Base-by-base conservation (phyloP, 495 filamentous ascomycete genomes). In the Xylaria nigripes region DNA sequence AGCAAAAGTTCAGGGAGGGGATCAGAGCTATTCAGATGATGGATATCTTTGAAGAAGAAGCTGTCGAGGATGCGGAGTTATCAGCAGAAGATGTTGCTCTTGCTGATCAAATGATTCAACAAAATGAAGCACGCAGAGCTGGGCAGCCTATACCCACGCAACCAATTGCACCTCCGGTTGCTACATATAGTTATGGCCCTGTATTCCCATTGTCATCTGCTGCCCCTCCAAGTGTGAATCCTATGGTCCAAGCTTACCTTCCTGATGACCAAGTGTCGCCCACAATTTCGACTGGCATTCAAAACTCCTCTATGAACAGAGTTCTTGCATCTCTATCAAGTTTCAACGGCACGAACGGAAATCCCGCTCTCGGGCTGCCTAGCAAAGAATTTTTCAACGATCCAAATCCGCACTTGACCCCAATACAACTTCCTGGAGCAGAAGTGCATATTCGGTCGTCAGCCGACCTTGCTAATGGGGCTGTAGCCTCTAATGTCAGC, bases 41-140 rank as follows among this genome's bases (percentile, higher is more conserved):
- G 23, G 72, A 77, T 32, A 68, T 71, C 0, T 76, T 75, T 30
- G 73, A 76, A 46, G 70, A 66, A 46, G 75, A 77, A 54, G 73
- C 72, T 38, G 24, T 61, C 5, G 61, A 58, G 18, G 67, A 65
- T 40, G 54, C 51, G 16, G 65, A 65, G 27, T 57, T 77, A 8
- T 64, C 67, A 1, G 40, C 55, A 0, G 70, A 76, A 32, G 72
- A 77, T 15, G 49, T 60, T 6, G 51, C 23, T 15, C 64, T 73
- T 13, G 63, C 59, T 5, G 55, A 67, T 13, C 18, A 50, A 6
- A 48, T 72, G 48, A 60, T 72, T 12, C 41, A 40, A 2, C 41
- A 43, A 22, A 61, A 64, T 25, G 51, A 61, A 48, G 54, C 51
- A 27, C 61, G 61, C n/a, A 56, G 64, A 34, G 38, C 19, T n/a